These are phyloP conservation scores for Telfairia occidentalis DNA, from an alignment of 331 rosid genomes.

Conservation along the genomic window DNA sequence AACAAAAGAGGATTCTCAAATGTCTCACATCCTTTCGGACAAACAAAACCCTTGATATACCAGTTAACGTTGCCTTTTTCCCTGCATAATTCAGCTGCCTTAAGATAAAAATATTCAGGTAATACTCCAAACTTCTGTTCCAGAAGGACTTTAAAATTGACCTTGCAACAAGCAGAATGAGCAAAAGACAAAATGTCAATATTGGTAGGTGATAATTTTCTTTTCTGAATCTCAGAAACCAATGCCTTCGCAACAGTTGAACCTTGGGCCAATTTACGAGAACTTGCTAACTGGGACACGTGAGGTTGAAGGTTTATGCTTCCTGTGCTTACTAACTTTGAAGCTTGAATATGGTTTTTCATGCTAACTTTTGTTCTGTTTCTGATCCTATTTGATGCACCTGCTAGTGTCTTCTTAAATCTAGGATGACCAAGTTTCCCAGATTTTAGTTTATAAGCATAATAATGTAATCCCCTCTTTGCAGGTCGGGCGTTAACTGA, in stretches of 20 bases:
- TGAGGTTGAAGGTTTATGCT: slow-evolving; percentile 28
- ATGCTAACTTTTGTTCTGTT: slow-evolving; percentile 63
- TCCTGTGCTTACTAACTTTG: slow-evolving; percentile 44
- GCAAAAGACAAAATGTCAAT: slow-evolving; percentile 59
- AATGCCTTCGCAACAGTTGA: slow-evolving; percentile 72
- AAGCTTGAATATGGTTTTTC: slow-evolving; percentile 60
- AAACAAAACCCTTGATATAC: slow-evolving; percentile 70
- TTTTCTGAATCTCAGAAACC: slow-evolving; percentile 78
- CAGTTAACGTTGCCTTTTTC: slow-evolving; percentile 54
- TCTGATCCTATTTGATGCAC: slow-evolving; percentile 71
- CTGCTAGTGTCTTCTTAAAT: slow-evolving; percentile 60
- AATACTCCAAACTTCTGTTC: slow-evolving; percentile 65
- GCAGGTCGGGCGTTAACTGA: slow-evolving; percentile 48
- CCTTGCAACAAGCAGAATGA: slow-evolving; percentile 74
- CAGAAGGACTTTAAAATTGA: slow-evolving; percentile 49
- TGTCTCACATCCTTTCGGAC: slow-evolving; percentile 61
- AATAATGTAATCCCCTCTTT: slow-evolving; percentile 76
- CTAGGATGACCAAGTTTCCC: slow-evolving; percentile 90
- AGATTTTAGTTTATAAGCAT: slow-evolving; percentile 73
- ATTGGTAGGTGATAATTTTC: slow-evolving; percentile 68
- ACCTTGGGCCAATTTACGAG: slow-evolving; percentile 47
- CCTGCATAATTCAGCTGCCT: slow-evolving; percentile 88
- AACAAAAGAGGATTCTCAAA: slow-evolving; percentile 36
- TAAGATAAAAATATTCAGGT: slow-evolving; percentile 67
- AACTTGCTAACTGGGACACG: slow-evolving; percentile 36